Conservation (phyloP, 495 filamentous ascomycete genomes). For the Podospora sp. region DNA sequence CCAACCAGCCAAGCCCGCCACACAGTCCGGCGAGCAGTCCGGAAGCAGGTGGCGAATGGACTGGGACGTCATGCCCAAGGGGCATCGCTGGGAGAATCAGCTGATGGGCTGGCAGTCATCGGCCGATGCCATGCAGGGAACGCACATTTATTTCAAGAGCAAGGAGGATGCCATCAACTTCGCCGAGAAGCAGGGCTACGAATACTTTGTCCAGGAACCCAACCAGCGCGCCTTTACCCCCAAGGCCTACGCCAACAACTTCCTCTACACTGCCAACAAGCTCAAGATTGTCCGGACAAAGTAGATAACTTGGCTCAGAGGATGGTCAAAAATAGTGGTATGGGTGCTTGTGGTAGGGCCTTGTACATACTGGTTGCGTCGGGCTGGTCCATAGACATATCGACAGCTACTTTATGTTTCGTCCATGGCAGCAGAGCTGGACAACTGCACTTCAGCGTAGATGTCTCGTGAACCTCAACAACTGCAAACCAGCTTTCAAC, state of each 20-base stretch:
- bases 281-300: slow-evolving; percentile 94
- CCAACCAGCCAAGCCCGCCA: slow-evolving; percentile 84
- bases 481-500: neutral
- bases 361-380: slow-evolving; percentile 8
- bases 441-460: neutral
- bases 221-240: slow-evolving; percentile 82
- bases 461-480: neutral
- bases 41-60: slow-evolving; percentile 93
- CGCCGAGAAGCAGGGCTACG: slow-evolving; percentile 97
- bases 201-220: slow-evolving; percentile 98
- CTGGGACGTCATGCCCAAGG: slow-evolving; percentile 87
- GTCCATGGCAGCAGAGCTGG: neutral
- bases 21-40: slow-evolving; percentile 87
- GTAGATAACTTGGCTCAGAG: slow-evolving; percentile 47
- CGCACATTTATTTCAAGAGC: slow-evolving; percentile 81
- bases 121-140: slow-evolving; percentile 90
- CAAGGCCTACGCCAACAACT: slow-evolving; percentile 98
- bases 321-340: neutral
- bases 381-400: neutral
- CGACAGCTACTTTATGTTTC: neutral
- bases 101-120: slow-evolving; percentile 99
- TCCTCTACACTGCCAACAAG: slow-evolving; percentile 78
- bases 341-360: neutral
- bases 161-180: slow-evolving; percentile 96
- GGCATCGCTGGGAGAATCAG: slow-evolving; percentile 95